Conservation (phyloP, 345 rosid species). For the Stellera chamaejasme region DNA sequence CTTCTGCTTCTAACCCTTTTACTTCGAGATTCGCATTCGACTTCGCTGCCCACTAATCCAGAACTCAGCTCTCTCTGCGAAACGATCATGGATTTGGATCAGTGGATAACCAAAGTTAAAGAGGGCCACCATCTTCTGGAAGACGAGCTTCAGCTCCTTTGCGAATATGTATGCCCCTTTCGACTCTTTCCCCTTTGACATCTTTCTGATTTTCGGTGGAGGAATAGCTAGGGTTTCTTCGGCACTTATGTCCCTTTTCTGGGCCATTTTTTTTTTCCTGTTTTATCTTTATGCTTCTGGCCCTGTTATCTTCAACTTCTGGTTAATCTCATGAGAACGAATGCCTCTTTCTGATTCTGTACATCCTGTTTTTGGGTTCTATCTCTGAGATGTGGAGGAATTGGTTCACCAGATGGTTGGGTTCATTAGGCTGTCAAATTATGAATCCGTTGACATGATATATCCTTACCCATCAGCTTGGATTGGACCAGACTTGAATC, state of each 20-base stretch:
- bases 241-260: background rate
- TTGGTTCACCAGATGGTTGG: no score
- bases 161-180: slow-evolving; percentile 67
- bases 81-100: slow-evolving; percentile 84
- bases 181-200: background rate
- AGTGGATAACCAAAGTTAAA: slow-evolving; percentile 94
- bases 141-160: slow-evolving; percentile 96
- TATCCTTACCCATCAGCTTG: no score
- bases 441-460: no score
- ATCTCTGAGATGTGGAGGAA: no score
- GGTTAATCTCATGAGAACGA: no score
- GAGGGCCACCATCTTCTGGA: slow-evolving; percentile 92
- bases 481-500: no score
- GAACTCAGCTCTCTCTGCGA: background rate
- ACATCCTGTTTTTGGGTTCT: no score
- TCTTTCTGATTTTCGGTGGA: background rate
- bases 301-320: no score
- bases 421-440: no score
- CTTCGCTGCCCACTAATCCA: background rate
- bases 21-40: background rate
- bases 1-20: slow-evolving; percentile 12
- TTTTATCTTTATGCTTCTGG: no score
- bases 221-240: slow-evolving; percentile 18
- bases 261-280: no score
- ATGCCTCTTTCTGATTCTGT: no score